These are phyloP conservation scores for Yamadazyma spencermartinsiae DNA, from an alignment of 1,139 yeast genomes.

Conservation along the genomic window DNA sequence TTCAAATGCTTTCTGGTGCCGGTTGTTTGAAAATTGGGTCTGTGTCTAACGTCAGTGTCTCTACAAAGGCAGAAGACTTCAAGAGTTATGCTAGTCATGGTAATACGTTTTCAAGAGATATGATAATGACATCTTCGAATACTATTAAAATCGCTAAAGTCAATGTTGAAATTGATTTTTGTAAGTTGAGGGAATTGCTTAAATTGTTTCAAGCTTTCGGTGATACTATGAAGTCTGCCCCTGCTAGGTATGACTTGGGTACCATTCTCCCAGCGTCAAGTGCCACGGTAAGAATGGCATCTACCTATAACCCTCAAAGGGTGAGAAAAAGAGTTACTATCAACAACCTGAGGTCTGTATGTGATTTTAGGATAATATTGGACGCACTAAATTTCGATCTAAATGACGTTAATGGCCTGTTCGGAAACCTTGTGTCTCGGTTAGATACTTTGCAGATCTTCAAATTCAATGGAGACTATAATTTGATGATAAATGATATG, in stretches of 20 bases:
- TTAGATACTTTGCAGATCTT: conserved; percentile 29
- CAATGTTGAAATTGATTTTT: conserved; percentile 15
- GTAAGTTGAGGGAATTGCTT: conserved; percentile 15
- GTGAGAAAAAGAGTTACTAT: conserved; percentile 11
- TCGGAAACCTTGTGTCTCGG: conserved; percentile 45
- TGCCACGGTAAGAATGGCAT: conserved; percentile 3
- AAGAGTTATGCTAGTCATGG: conserved; percentile 23
- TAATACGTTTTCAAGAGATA: conserved; percentile 21
- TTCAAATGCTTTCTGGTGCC: conserved; percentile 17
- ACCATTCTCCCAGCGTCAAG: conserved; percentile 2
- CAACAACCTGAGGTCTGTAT: conserved; percentile 4
- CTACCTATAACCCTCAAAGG: conserved; percentile 10
- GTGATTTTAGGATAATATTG: conserved; percentile 24
- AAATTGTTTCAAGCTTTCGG: conserved; percentile 15
- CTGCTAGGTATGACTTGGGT: conserved; percentile 5
- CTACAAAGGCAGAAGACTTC: conserved; percentile 25
- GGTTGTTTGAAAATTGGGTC: conserved; percentile 18
- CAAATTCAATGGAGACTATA: conserved; percentile 30
- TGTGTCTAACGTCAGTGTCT: conserved; percentile 22
- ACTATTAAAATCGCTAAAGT: conserved; percentile 23
- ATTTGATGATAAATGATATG: conserved; percentile 29
- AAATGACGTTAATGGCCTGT: conserved; percentile 17
- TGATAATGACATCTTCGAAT: conserved; percentile 20
- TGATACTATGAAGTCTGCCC: neutral
- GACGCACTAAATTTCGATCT: conserved; percentile 27